A percentile compares a stretch with the other conserved stretches of the same genome.
Conservation (phyloP, 768 basidiomycete species). For the Tephrocybe rancida region DNA sequence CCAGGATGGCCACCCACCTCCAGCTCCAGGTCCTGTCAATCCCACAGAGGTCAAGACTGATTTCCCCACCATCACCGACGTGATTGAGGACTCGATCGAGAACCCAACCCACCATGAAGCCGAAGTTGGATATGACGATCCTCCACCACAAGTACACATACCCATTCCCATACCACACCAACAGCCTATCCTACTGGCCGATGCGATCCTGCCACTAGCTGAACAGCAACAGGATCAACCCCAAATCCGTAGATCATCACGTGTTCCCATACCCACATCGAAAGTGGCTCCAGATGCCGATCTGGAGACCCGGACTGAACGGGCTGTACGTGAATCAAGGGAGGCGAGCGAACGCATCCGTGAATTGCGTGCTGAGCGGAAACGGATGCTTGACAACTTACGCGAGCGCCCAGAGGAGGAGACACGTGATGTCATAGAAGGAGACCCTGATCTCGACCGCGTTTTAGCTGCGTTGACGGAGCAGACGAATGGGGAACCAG, state of each 20-base stretch:
- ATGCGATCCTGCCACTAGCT: no score
- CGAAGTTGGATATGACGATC: no score
- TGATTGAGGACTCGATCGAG: background rate
- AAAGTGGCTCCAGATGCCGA: background rate
- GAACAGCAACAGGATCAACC: no score
- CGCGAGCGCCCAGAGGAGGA: background rate
- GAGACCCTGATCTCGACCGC: background rate
- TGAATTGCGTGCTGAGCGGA: background rate
- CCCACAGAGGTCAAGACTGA: background rate
- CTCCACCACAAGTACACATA: no score
- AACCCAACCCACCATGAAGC: background rate
- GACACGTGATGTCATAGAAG: background rate
- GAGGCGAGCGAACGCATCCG: background rate
- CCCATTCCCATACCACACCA: no score
- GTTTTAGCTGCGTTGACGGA: background rate
- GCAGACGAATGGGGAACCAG: no score
- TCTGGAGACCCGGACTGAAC: no score
- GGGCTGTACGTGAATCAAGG: no score
- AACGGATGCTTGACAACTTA: background rate
- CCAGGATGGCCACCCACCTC: conserved; percentile 10
- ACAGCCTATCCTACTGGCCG: no score
- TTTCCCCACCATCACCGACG: background rate
- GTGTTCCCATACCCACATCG: background rate
- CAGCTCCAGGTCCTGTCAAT: background rate
- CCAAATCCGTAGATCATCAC: background rate